Evolutionary conservation across 306 rosid species (phyloP).

Genomic region (Vigna hirtella): DNA sequence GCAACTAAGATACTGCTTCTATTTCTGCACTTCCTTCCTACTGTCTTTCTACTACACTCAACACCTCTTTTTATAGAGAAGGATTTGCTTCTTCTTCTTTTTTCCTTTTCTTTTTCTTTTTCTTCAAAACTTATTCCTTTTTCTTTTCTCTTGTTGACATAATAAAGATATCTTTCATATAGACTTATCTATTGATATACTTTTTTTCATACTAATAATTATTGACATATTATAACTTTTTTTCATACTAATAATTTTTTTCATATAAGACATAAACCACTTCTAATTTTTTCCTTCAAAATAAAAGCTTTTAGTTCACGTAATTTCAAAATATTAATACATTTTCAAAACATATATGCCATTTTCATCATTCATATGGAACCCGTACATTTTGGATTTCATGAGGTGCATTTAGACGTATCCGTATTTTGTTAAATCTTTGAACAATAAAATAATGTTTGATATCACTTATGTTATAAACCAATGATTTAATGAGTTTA

Average conservation of each 20-base stretch:
- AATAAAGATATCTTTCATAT: neutral
- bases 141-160: neutral
- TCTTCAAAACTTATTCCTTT: neutral
- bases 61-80: conserved; percentile 57
- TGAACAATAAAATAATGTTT: neutral
- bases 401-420: neutral
- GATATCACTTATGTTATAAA: too few relatives aligned
- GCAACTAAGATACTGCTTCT: neutral
- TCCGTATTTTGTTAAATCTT: neutral
- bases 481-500: too few relatives aligned
- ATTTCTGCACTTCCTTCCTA: neutral
- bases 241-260: too few relatives aligned
- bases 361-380: neutral
- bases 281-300: neutral
- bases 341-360: neutral
- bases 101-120: neutral
- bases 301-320: neutral
- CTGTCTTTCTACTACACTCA: conserved; percentile 28
- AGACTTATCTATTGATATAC: neutral
- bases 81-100: neutral
- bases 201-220: neutral
- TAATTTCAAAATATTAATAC: neutral
- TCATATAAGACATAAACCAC: neutral
- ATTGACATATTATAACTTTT: neutral
- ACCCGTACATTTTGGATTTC: neutral